phyloP scores from a whole-genome alignment of 2,329 filamentous ascomycete species.

The Plenodomus lindquistii region DNA sequence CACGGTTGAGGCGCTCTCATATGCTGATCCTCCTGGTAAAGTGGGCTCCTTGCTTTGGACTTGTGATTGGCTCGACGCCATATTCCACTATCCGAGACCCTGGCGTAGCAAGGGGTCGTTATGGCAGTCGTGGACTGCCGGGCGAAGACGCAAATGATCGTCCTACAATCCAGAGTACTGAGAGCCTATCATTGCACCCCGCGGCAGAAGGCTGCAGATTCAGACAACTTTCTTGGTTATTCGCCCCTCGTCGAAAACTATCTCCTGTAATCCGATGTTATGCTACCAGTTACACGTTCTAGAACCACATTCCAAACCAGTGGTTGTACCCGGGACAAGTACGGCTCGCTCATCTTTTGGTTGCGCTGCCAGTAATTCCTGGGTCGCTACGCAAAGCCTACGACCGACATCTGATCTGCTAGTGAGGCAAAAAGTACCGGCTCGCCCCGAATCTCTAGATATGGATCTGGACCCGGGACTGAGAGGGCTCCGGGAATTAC shows the following conservation, averaged over 20 bases:
- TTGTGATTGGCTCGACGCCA: constrained; percentile 14
- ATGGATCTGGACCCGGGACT: constrained; percentile 10
- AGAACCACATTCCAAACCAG: too few relatives aligned
- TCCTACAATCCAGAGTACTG: constrained; percentile 20
- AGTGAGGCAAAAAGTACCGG: constrained; percentile 10
- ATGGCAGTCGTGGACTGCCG: constrained; percentile 10
- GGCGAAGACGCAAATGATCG: constrained; percentile 7
- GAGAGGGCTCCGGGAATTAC: constrained; percentile 14
- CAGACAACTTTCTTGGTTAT: too few relatives aligned
- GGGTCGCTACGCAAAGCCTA: constrained; percentile 1
- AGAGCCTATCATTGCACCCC: constrained; percentile 14
- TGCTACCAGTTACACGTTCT: background rate
- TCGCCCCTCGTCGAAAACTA: too few relatives aligned
- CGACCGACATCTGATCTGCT: background rate
- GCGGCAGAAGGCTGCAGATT: background rate
- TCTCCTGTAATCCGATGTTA: background rate
- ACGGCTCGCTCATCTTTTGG: background rate
- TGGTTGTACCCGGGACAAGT: too few relatives aligned
- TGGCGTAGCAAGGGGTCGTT: constrained; percentile 12
- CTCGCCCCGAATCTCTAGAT: constrained; percentile 26
- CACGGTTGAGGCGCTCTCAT: background rate
- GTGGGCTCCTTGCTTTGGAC: background rate
- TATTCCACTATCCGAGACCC: constrained; percentile 4
- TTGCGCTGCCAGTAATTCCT: background rate
- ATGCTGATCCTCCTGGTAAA: background rate